Evolutionary conservation across 139 green algal species (phyloP).

Genomic region (Tetradesmus obliquus): DNA sequence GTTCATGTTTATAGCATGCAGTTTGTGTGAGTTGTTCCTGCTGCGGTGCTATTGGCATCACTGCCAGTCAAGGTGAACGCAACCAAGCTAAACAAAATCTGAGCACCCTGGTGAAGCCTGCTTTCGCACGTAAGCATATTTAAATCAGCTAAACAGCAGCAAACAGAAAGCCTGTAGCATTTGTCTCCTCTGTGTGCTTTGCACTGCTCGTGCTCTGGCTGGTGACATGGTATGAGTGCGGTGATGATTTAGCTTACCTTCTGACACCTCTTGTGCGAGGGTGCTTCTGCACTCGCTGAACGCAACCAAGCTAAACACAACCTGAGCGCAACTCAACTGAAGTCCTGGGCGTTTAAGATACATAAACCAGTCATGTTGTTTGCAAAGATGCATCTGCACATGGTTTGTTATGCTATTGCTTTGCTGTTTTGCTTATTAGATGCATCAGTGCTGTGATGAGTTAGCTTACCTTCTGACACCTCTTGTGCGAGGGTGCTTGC

Average conservation of each 20-base stretch:
- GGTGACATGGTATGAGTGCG: not conserved
- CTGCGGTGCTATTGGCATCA: no score
- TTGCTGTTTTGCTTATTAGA: not conserved
- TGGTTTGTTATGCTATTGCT: not conserved
- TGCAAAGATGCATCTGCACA: not conserved
- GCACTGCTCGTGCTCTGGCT: no score
- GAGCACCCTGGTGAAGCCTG: not conserved
- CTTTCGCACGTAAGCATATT: no score
- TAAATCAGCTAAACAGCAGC: no score
- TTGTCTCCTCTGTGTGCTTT: not conserved
- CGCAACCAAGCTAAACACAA: conserved; percentile 23
- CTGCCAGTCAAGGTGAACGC: conserved; percentile 46
- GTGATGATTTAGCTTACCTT: conserved; percentile 24
- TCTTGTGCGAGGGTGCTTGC: conserved; percentile 17
- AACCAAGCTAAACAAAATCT: not conserved
- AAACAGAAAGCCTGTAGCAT: not conserved
- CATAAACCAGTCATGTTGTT: not conserved
- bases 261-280: conserved; percentile 45
- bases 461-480: conserved; percentile 29
- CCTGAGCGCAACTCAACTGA: not conserved
- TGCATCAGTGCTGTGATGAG: conserved; percentile 23
- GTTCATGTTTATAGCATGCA: no score
- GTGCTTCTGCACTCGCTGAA: not conserved
- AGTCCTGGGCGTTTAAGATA: no score
- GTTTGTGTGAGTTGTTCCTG: no score